Percentiles rank a stretch among this genome's conserved stretches.
These are phyloP conservation scores for Scutellaria baicalensis DNA, from an alignment of 257 asterid species.

Conservation along the genomic window DNA sequence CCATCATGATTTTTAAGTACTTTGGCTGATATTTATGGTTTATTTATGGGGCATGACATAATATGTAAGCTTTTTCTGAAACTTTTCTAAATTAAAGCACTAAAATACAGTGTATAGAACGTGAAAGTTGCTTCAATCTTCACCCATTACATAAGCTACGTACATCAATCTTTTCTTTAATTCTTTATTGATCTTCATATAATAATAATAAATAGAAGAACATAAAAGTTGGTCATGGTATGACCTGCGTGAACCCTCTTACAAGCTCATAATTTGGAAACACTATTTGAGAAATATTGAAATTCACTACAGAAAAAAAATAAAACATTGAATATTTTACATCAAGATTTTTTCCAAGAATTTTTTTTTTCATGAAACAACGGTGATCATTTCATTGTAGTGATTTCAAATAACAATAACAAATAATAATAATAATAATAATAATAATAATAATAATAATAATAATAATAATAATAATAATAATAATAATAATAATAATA, in stretches of 20 bases:
- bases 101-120: slow-evolving; percentile 24
- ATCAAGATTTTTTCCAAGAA: neutral
- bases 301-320: neutral
- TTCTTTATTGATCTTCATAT: neutral
- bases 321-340: too few relatives aligned
- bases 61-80: neutral
- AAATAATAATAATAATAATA: too few relatives aligned
- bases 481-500: too few relatives aligned
- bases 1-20: neutral
- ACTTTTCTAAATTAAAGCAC: slow-evolving; percentile 14
- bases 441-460: too few relatives aligned
- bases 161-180: neutral
- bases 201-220: slow-evolving; percentile 1
- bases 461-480: too few relatives aligned
- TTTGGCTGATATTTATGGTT: neutral
- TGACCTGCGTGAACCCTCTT: slow-evolving; percentile 32
- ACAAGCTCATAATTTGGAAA: slow-evolving; percentile 14
- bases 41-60: slow-evolving; percentile 19
- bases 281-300: neutral
- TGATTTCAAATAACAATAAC: too few relatives aligned
- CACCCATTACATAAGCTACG: slow-evolving; percentile 21
- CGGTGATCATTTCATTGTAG: too few relatives aligned
- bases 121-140: slow-evolving; percentile 32
- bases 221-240: slow-evolving; percentile 22
- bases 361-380: too few relatives aligned